Evolutionary conservation across 2,329 filamentous ascomycete genomes (phyloP).

Genomic region (Trichocomaceae sp.): DNA sequence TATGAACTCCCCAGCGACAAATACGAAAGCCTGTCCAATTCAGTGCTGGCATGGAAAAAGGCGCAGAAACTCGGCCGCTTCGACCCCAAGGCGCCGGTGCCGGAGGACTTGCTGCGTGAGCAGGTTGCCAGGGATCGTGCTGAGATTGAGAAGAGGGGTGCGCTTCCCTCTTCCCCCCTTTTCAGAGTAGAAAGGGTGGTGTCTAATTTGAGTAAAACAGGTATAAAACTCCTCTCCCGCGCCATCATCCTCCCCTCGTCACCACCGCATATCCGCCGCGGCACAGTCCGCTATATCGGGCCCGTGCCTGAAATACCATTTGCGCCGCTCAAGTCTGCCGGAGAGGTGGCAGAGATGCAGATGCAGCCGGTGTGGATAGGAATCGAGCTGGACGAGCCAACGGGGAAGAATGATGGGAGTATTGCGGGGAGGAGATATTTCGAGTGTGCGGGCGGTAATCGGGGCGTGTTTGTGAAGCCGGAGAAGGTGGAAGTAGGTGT

Average conservation of each 20-base stretch:
- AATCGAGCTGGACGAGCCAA: conserved; percentile 56
- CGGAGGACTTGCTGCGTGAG: conserved; percentile 65
- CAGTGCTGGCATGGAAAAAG: conserved; percentile 92
- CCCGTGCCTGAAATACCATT: conserved; percentile 35
- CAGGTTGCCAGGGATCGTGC: conserved; percentile 51
- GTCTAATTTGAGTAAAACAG: conserved; percentile 22
- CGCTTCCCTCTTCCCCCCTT: too few relatives aligned
- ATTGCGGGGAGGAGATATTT: conserved; percentile 51
- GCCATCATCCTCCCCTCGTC: conserved; percentile 40
- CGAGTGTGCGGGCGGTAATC: conserved; percentile 41
- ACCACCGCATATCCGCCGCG: conserved; percentile 38
- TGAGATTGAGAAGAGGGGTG: conserved; percentile 63
- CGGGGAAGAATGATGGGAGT: conserved; percentile 58
- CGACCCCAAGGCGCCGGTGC: conserved; percentile 71
- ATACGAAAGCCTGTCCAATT: conserved; percentile 80
- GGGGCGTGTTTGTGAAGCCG: conserved; percentile 56
- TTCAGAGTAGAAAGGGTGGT: too few relatives aligned
- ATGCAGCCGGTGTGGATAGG: conserved; percentile 49
- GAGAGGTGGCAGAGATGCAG: conserved; percentile 16
- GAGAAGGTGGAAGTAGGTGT: conserved; percentile 58
- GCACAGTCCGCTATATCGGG: conserved; percentile 38
- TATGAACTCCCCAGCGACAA: conserved; percentile 80
- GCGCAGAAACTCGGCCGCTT: conserved; percentile 93
- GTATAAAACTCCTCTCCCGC: conserved; percentile 38
- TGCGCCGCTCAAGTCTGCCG: conserved; percentile 23